Base-by-base conservation (phyloP, 2,329 filamentous ascomycete species). In the Lecanoromycetidae sp. region DNA sequence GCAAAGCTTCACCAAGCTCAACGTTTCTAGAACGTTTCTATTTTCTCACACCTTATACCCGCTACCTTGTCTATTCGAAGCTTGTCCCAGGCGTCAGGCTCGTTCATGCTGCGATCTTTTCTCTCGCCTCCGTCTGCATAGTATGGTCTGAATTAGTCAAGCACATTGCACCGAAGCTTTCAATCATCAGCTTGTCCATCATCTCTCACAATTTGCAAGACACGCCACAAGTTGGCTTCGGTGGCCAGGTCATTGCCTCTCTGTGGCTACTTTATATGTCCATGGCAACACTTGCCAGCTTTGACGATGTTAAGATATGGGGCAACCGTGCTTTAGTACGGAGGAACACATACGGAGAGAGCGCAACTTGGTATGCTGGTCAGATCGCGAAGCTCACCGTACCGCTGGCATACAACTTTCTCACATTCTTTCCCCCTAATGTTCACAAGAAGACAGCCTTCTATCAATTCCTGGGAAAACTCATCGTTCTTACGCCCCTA, bases 181-280 rank as follows among this genome's bases (percentile, higher is more conserved):
- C 87, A 1, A 71, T 82, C 33, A 76, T 84, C 53, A 74, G 73
- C 39, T 68, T 81, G 29, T 77, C 65, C 36, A 68, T 72, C 41
- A 63, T 77, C 34, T 83, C 53, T 76, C 82, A 86, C 57, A 84
- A 88, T 54, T 82, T 81, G 61, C 75, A 77, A 29, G 78, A 79
- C 33, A 76, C 80, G 9, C 77, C 78, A 48, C 79, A 84, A 48
- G 80, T 96, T 52, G 86, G 86, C 15, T 87, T 96, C 56, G 82
- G 81, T 2, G 87, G 87, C 4, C 91, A 98, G 62, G 63, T 87
- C 36, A 82, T 90, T 40, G 84, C 90, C 0, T 81, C 87, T 2
- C 69, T 79, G 12, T 98, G 91, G 91, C 81, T 98, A 51, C 72
- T 88, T 48, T 98, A 98, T 70, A 98, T 98, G 91, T 94, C 85